Conservation (phyloP, 192 early-diverging fungal genomes). For the Coemansia sp. region DNA sequence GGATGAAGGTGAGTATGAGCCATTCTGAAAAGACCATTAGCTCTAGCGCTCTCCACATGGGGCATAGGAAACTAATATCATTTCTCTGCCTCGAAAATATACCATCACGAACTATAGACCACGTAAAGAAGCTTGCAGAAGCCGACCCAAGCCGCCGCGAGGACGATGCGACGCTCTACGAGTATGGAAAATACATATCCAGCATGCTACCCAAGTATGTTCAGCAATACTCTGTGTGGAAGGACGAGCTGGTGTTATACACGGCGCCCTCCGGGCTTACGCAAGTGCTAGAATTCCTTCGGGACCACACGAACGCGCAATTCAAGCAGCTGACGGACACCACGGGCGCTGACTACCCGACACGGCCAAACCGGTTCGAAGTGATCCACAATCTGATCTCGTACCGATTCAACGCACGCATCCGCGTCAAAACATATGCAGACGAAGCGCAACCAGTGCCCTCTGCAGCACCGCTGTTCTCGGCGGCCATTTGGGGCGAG, state of each 20-base stretch:
- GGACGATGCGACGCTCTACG: conserved; percentile 61
- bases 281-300: conserved; percentile 85
- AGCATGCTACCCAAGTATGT: conserved; percentile 91
- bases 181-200: conserved; percentile 88
- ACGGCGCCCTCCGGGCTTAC: conserved; percentile 80
- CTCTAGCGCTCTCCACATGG: neutral
- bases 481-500: conserved; percentile 95
- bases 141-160: conserved; percentile 46
- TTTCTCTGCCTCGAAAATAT: neutral
- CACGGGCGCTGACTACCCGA: conserved; percentile 91
- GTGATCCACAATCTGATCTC: conserved; percentile 93
- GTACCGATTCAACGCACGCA: conserved; percentile 85
- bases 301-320: conserved; percentile 89
- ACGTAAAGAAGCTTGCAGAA: conserved; percentile 33
- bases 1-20: conserved; percentile 21
- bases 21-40: neutral
- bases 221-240: conserved; percentile 97
- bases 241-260: conserved; percentile 96
- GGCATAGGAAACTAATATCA: neutral
- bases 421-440: conserved; percentile 97
- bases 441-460: conserved; percentile 91
- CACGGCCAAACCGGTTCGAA: conserved; percentile 92
- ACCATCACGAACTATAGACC: conserved; percentile 12
- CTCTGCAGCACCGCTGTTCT: conserved; percentile 77
- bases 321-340: conserved; percentile 92